phyloP scores from a whole-genome alignment of 805 yeast species.

The Candida methanosorbosa region DNA sequence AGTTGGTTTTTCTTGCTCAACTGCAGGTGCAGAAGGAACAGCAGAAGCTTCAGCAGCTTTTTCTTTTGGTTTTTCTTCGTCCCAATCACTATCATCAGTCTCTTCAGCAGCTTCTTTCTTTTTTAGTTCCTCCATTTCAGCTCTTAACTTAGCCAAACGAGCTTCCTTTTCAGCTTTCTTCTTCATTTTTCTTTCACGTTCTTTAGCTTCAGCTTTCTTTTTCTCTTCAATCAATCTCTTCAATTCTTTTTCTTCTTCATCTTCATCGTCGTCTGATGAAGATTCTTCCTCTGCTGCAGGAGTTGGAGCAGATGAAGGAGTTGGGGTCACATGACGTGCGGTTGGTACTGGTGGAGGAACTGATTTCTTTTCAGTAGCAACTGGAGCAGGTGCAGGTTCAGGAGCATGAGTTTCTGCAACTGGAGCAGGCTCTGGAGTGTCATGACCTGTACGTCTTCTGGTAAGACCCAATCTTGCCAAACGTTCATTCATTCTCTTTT shows the following conservation, averaged over 20 bases:
- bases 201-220: slow-evolving; percentile 33
- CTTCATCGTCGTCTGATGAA: slow-evolving; percentile 11
- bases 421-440: slow-evolving; percentile 13
- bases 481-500: slow-evolving; percentile 75
- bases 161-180: slow-evolving; percentile 54
- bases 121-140: slow-evolving; percentile 47
- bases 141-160: slow-evolving; percentile 45
- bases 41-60: slow-evolving; percentile 6
- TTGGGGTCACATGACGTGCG: slow-evolving; percentile 8
- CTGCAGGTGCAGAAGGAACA: slow-evolving; percentile 9
- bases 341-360: slow-evolving; percentile 16
- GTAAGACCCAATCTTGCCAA: slow-evolving; percentile 72
- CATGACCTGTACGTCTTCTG: slow-evolving; percentile 18
- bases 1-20: slow-evolving; percentile 6
- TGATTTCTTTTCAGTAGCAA: slow-evolving; percentile 5
- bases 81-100: slow-evolving; percentile 11
- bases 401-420: slow-evolving; percentile 6
- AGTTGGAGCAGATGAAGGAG: slow-evolving; percentile 1
- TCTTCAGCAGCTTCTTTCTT: slow-evolving; percentile 15
- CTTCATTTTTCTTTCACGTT: slow-evolving; percentile 29
- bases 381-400: slow-evolving; percentile 1
- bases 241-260: slow-evolving; percentile 38
- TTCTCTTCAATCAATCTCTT: slow-evolving; percentile 38
- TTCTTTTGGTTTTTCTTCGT: slow-evolving; percentile 2
- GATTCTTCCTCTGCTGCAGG: slow-evolving; percentile 4